A percentile compares a stretch with the other conserved stretches of the same genome.
Conservation (phyloP, 148 eudicot species). For the Fagopyrum tataricum region DNA sequence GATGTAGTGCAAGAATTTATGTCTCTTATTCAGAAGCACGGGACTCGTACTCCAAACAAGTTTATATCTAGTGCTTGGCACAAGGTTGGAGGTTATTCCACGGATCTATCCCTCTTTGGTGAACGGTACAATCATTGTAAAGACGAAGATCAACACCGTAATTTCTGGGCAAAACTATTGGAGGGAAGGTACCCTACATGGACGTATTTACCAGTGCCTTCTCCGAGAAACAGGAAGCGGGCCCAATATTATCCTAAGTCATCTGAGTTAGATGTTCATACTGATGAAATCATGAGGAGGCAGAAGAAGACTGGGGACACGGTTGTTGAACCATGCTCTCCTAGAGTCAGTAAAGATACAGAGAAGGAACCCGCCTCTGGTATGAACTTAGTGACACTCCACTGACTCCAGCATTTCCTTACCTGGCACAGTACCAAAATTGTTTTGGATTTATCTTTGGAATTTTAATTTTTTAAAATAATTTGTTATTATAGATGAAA, state of each 20-base stretch:
- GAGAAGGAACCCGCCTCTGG: slow-evolving; percentile 17
- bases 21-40: slow-evolving; percentile 24
- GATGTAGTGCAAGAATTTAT: slow-evolving; percentile 47
- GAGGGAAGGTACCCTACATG: slow-evolving; percentile 57
- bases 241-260: slow-evolving; percentile 33
- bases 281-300: slow-evolving; percentile 34
- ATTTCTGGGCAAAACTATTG: slow-evolving; percentile 63
- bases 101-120: slow-evolving; percentile 42
- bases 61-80: slow-evolving; percentile 41
- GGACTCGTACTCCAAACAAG: slow-evolving; percentile 13
- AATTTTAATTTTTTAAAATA: background rate
- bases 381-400: slow-evolving; percentile 14
- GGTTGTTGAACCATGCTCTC: slow-evolving; percentile 22
- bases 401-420: background rate
- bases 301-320: slow-evolving; percentile 31
- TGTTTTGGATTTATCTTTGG: background rate
- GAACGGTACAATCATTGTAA: slow-evolving; percentile 34
- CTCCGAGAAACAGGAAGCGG: slow-evolving; percentile 72
- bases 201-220: slow-evolving; percentile 43
- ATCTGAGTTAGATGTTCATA: slow-evolving; percentile 23
- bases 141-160: slow-evolving; percentile 43
- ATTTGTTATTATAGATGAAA: background rate
- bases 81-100: slow-evolving; percentile 39
- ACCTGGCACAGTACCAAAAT: background rate
- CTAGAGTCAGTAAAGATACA: slow-evolving; percentile 18